Base-by-base conservation (phyloP, 345 rosid species). In the Heritiera fomes region DNA sequence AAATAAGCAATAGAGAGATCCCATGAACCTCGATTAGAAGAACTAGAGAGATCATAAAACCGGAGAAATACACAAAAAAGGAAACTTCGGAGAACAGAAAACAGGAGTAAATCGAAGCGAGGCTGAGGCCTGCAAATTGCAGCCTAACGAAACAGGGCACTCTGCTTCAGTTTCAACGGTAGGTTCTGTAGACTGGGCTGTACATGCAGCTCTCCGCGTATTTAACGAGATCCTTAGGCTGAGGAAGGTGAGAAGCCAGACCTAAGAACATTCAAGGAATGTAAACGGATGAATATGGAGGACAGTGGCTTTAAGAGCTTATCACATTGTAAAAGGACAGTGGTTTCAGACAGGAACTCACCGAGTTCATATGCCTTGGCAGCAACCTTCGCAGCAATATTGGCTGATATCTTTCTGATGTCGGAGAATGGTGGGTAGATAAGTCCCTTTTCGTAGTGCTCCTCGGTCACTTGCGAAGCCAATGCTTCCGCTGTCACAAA, bases 131-230 rank as follows among this genome's bases (percentile, higher is more conserved):
- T 49, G 32, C 30, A 9, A 50, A 50, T 50, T 3, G 55, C 17
- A 50, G 55, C 4, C 55, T 9, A n/a, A 43, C 11, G 43, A 18
- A 67, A n/a, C 8, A 23, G 1, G 49, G 8, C 40, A 23, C 23
- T 15, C 18, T 14, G 58, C n/a, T 52, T 15, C 32, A 17, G 32
- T 41, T 82, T 94, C 80, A 96, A 43, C 95, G 97, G 79, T 91
- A 97, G 91, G 76, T 84, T 72, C 94, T 86, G 89, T 97, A 94
- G 64, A 84, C 75, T 38, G 98, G 95, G 78, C 93, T 90, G 91
- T 92, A 94, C 98, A 96, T 92, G 94, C 98, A 91, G 88, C 95
- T 92, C 89, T 96, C 98, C 0, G 98, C 98, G 74, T 84, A 84
- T 83, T 87, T 81, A 15, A 93, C 92, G 1, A 97, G 90, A 83